Base-by-base conservation (phyloP, 2,329 filamentous ascomycete genomes). In the Penicillium sclerotiorum region DNA sequence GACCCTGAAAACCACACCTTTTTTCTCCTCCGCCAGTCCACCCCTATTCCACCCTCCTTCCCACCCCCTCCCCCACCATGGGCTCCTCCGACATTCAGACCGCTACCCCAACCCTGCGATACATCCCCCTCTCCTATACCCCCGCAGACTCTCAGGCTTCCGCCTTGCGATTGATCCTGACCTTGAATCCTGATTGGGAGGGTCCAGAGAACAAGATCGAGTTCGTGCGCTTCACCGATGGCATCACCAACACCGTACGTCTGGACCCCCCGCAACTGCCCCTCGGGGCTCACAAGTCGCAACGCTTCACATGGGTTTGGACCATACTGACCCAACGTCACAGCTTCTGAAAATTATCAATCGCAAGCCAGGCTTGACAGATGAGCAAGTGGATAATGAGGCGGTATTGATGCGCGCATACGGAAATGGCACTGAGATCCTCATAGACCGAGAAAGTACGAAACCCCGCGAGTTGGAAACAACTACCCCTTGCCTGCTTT, bases 401-500 rank as follows among this genome's bases (percentile, higher is more conserved):
- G 89, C 94, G 27, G 84, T 97, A 59, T 80, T 99, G 57, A 82
- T 99, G 65, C 85, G 94, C 61, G 94, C 94, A 55, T 99, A 96
- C 73, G 94, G 94, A 62, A 87, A 94, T 70, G 90, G 92, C 57
- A 97, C 94, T 60, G 91, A 95, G 67, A 82, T 97, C 47, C 82
- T 99, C 62, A 99, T 99, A 74, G 94, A 99, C 76, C 88, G 94
- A 60, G 89, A 96, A 76, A 86, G 93, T 80, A 86, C 83, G 79
- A 82, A 52, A 47, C 25, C 49, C 53, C 56, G 15, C 27, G 40
- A 30, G 12, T 9, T 32, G 43, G 48, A 32, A 33, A 22, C 40
- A 40, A 37, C 36, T n/a, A 18, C 22, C 45, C 18, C 45, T 53
- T 18, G 39, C n/a, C n/a, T n/a, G n/a, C 28, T 23, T 33, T 41